phyloP scores from a whole-genome alignment of 768 basidiomycete species.

The Psilocybe cyanescens region DNA sequence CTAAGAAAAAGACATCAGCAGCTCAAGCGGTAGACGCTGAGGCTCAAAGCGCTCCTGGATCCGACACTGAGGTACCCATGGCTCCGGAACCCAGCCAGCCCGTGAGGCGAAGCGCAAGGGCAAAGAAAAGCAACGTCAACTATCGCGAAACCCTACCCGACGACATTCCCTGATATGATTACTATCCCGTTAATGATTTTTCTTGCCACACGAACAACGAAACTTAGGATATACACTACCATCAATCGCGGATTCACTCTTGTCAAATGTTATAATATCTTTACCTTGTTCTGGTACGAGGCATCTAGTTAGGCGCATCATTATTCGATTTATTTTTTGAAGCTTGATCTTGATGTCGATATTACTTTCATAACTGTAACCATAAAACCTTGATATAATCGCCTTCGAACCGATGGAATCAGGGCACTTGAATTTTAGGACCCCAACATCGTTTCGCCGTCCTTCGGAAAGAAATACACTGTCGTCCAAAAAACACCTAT shows the following conservation, averaged over 20 bases:
- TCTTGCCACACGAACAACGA: background rate
- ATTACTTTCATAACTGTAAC: background rate
- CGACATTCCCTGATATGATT: background rate
- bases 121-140: background rate
- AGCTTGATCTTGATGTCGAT: background rate
- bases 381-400: too few relatives aligned
- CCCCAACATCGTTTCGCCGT: too few relatives aligned
- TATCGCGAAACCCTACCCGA: conserved; percentile 1
- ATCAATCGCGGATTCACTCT: too few relatives aligned
- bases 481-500: background rate
- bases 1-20: background rate
- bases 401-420: too few relatives aligned
- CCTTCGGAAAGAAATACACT: too few relatives aligned
- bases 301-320: background rate
- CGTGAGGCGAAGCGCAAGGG: conserved; percentile 3
- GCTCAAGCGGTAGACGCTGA: background rate
- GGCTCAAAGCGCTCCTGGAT: background rate
- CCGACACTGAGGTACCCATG: background rate
- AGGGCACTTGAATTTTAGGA: too few relatives aligned
- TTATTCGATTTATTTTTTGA: background rate
- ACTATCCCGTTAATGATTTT: background rate
- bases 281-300: background rate
- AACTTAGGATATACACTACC: too few relatives aligned
- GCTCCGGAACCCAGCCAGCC: background rate
- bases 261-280: background rate